phyloP scores from a whole-genome alignment of 768 basidiomycete species.

The Trametes punicea region DNA sequence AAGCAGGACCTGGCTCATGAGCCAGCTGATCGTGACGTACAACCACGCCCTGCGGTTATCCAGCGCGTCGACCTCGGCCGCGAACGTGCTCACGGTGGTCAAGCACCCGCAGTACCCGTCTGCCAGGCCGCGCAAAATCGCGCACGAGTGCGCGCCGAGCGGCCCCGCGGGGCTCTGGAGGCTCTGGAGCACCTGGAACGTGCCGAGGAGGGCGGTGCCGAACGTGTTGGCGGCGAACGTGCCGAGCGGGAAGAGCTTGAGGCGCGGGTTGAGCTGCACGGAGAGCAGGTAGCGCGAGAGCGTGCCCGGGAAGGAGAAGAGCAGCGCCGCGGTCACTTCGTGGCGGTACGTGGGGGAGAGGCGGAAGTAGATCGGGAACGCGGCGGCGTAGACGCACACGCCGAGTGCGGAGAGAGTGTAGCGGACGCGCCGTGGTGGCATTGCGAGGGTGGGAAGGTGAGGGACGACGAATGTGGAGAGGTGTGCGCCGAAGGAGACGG shows the following conservation, averaged over 20 bases:
- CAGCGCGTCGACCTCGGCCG: slow-evolving; percentile 68
- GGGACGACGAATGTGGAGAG: slow-evolving; percentile 45
- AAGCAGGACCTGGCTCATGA: slow-evolving; percentile 64
- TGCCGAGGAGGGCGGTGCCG: slow-evolving; percentile 81
- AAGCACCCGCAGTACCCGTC: slow-evolving; percentile 97
- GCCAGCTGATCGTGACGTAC: slow-evolving; percentile 71
- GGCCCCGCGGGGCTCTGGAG: slow-evolving; percentile 33
- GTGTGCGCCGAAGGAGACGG: slow-evolving; percentile 70
- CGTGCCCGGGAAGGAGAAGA: slow-evolving; percentile 89
- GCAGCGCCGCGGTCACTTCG: slow-evolving; percentile 78
- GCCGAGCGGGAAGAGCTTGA: slow-evolving; percentile 67
- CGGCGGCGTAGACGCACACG: slow-evolving; percentile 67
- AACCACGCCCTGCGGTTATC: slow-evolving; percentile 53
- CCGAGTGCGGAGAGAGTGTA: slow-evolving; percentile 52
- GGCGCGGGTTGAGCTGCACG: slow-evolving; percentile 60
- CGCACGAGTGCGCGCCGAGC: slow-evolving; percentile 55
- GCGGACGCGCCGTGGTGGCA: slow-evolving; percentile 45
- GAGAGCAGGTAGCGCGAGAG: slow-evolving; percentile 81
- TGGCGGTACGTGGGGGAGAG: slow-evolving; percentile 68
- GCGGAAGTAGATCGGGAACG: slow-evolving; percentile 75
- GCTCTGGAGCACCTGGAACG: slow-evolving; percentile 69
- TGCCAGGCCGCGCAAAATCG: slow-evolving; percentile 72
- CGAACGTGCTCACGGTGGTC: slow-evolving; percentile 93
- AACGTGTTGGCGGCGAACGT: slow-evolving; percentile 73
- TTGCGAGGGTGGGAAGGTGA: slow-evolving; percentile 38